Base-by-base conservation (phyloP, 176 grass and related monocot species). In the Tuctoria greenei region DNA sequence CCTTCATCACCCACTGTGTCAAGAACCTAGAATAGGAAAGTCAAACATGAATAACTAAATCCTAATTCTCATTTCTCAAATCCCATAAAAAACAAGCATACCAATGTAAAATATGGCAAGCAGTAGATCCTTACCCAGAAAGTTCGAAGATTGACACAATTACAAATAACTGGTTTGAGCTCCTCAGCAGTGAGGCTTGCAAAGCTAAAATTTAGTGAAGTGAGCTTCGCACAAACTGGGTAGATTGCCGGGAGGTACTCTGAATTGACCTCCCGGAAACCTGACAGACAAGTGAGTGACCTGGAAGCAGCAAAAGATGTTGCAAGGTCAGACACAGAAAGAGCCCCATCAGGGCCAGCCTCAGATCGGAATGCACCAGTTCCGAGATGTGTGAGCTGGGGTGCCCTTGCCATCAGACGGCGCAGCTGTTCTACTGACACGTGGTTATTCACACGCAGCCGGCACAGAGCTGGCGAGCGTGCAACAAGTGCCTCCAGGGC, bases 1-100 rank as follows among this genome's bases (percentile, higher is more conserved):
- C 93, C 93, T 75, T 97, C 84, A 80, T 97, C 93, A 9, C 84
- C 93, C 62, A 97, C 83, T 0, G 90, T 90, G 55, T 97, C 93
- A 46, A 97, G 82, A 85, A 90, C 90, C 93, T 97, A 47, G 18
- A 87, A 63, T 26, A 72, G 71, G 10, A 65, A 71, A 78, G 50
- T 61, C n/a, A 13, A 50, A 87, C 46, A 72, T 66, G 50, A 82
- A 73, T 10, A 5, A 2, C 17, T 34, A 38, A n/a, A 34, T 54
- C 23, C 26, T 27, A 41, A 25, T 37, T 68, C 55, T 39, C 56
- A 41, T 17, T 37, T 68, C 55, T 39, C 56, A 56, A 20, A 1
- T 10, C 34, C 66, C 39, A 51, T 64, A 64, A 37, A 81, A 71
- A 71, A 1, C 6, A 44, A 44, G 57, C 1, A 42, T 11, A 27